phyloP scores from a whole-genome alignment of 2,329 filamentous ascomycete genomes.

The Beauveria australis region DNA sequence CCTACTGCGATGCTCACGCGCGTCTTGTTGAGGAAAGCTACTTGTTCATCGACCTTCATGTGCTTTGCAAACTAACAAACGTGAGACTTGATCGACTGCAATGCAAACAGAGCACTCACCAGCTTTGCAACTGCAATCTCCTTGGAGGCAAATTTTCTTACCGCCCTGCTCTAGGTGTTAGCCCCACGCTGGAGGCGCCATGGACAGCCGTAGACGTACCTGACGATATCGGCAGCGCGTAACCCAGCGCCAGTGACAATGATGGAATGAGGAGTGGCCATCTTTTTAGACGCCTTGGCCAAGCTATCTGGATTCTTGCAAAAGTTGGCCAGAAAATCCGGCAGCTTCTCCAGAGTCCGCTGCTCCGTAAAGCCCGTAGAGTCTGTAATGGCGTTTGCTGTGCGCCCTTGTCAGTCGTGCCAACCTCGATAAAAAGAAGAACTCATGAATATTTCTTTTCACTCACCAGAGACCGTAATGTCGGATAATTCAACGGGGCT shows the following conservation, averaged over 20 bases:
- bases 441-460: not conserved
- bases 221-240: slow-evolving; percentile 74
- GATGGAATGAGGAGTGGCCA: slow-evolving; percentile 74
- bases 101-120: slow-evolving; percentile 26
- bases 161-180: slow-evolving; percentile 39
- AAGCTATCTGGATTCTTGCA: slow-evolving; percentile 51
- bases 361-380: slow-evolving; percentile 64
- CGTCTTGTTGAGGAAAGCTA: slow-evolving; percentile 60
- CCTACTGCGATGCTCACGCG: slow-evolving; percentile 83
- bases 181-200: not conserved
- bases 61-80: slow-evolving; percentile 77
- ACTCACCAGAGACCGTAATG: slow-evolving; percentile 63
- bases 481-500: slow-evolving; percentile 81
- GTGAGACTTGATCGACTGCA: slow-evolving; percentile 9
- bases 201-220: slow-evolving; percentile 34
- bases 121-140: slow-evolving; percentile 76
- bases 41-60: slow-evolving; percentile 86
- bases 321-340: slow-evolving; percentile 67
- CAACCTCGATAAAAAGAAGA: slow-evolving; percentile 34
- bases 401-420: slow-evolving; percentile 5
- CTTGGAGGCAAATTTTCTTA: slow-evolving; percentile 73
- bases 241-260: slow-evolving; percentile 80
- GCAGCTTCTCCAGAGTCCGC: slow-evolving; percentile 63
- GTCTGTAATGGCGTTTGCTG: slow-evolving; percentile 69
- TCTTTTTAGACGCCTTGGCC: slow-evolving; percentile 56